A percentile compares a stretch with the other conserved stretches of the same genome.
Conservation (phyloP, 345 rosid genomes). For the Clausena lansium region DNA sequence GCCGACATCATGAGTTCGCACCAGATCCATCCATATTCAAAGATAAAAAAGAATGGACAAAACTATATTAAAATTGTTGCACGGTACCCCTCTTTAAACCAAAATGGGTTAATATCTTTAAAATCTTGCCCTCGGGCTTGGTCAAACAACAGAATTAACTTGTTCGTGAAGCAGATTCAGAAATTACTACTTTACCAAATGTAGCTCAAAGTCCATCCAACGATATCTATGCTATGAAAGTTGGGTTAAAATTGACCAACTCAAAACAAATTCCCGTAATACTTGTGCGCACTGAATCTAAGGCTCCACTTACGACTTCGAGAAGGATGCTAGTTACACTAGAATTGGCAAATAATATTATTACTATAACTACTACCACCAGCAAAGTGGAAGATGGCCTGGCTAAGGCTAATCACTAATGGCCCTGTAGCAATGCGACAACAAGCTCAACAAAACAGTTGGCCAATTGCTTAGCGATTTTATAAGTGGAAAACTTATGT, state of each 20-base stretch:
- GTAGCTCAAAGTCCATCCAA: neutral
- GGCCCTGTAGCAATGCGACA: neutral
- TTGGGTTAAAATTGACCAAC: neutral
- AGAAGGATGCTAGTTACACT: neutral
- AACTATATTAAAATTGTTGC: too few relatives aligned
- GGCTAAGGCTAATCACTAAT: neutral
- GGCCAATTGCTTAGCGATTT: neutral
- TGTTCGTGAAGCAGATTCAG: neutral
- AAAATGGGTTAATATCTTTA: neutral
- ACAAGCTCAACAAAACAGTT: neutral
- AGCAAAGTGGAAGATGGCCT: neutral
- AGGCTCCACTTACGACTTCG: neutral
- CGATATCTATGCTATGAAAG: neutral
- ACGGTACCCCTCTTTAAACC: neutral
- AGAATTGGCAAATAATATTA: neutral
- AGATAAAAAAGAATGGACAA: too few relatives aligned
- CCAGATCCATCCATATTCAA: too few relatives aligned
- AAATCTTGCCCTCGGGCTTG: neutral
- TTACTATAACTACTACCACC: neutral
- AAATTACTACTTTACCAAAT: too few relatives aligned
- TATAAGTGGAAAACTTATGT: neutral
- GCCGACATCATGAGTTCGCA: slow-evolving; percentile 17
- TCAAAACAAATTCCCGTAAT: neutral
- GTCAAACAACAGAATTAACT: neutral
- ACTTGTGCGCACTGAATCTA: neutral